Evolutionary conservation across 495 filamentous ascomycete species (phyloP), one percentile per base, ranked within the genome.

Genomic region (Neurospora sp.): DNA sequence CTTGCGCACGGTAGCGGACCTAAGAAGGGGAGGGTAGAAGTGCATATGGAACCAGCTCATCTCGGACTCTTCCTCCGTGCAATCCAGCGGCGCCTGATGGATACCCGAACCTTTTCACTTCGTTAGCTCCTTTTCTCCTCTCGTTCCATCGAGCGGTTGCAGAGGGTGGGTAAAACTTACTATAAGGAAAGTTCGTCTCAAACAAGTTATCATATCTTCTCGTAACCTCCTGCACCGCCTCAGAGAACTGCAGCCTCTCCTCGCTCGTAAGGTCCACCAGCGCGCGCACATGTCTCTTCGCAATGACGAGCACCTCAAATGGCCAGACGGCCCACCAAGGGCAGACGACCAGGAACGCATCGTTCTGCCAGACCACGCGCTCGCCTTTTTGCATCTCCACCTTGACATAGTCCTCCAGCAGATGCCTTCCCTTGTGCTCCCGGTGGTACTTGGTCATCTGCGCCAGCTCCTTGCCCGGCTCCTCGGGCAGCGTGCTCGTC

Each of bases 271-370:
- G 83, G 78, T 98, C 94, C 3, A 97, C 90, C 35, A 99, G 85
- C 0, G 91, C 89, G 22, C 92, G 86, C 74, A 93, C 91, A 78
- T 97, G 93, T 68, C 87, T 86, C 80, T 92, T 94, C 74, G 91
- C 87, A 69, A 98, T 85, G 73, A 99, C 89, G 88, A 99, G 92
- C 69, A 96, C 91, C 84, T 99, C 96, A 74, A 97, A 99, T 1
- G 96, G 96, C 96, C 96, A 99, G 20, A 91, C 86, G 0, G 92
- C 96, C 96, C 96, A 99, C 94, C 94, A 99, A 1, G 96, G 96
- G 78, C 93, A 96, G 27, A 97, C 86, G 0, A 93, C 91, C 31
- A 97, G 79, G 81, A 98, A 98, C 0, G 83, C 85, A 16, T 83
- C 87, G 79, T 99, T 98, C 78, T 93, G 89, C 75, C 92, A 94